Evolutionary conservation across 1,284 basidiomycete species (phyloP), one percentile per base, ranked within the genome.

Genomic region (Moesziomyces aphidis): DNA sequence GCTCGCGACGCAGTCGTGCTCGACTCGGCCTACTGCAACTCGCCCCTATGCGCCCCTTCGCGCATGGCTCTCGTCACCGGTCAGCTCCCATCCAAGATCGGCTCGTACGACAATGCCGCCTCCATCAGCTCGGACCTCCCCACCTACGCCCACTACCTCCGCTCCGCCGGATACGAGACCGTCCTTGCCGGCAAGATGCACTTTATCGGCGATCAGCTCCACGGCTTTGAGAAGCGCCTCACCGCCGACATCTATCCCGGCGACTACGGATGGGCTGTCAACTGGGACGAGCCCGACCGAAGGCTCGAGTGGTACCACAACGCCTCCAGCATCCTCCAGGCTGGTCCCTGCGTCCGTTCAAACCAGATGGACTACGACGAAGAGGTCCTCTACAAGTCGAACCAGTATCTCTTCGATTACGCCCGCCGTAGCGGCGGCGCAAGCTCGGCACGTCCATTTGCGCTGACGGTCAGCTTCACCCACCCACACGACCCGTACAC

Each of bases 321-420:
- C 45, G 61, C 67, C 5, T 69, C 67, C 7, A 69, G 67, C 50
- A 69, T 69, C 50, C 61, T 69, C 24, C 67, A 69, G 42, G 67
- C 67, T 7, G 67, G 67, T 10, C 67, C 67, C 4, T 69, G 67
- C 28, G 67, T 69, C 23, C 67, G 67, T 19, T 63, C 60, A 15
- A 69, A 69, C 50, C 67, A 69, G 67, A 69, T 69, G 67, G 67
- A 69, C 53, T 69, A 63, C 50, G 67, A 69, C 51, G 67, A 69
- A 42, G 67, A 69, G 46, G 67, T 63, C 19, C 61, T 69, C 39
- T 63, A 69, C 67, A 69, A 69, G 50, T 63, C 61, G 15, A 69
- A 60, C 31, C 67, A 69, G 31, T 69, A 63, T 22, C 61, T 69
- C 31, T 69, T 63, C 28, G 67, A 69, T 44, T 53, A 69, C 24